Percentiles rank a stretch among this genome's conserved stretches.
phyloP scores from a whole-genome alignment of 2,329 filamentous ascomycete genomes.

The Penicillium sp. region DNA sequence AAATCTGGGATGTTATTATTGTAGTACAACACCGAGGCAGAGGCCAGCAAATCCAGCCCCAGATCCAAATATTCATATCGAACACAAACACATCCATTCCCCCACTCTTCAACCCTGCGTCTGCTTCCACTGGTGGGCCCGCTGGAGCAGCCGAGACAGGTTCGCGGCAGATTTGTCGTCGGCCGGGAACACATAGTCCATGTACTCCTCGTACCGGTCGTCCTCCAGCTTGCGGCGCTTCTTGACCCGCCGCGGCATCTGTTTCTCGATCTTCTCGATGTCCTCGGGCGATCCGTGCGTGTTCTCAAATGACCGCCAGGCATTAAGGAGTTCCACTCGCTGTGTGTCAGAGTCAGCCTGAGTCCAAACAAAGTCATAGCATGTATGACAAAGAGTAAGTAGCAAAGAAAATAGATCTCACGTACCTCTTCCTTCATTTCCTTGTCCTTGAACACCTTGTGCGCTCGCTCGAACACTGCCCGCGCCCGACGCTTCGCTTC shows the following conservation, averaged over 20 bases:
- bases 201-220: conserved; percentile 92
- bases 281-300: conserved; percentile 77
- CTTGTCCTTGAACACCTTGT: conserved; percentile 83
- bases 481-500: conserved; percentile 81
- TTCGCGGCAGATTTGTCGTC: conserved; percentile 87
- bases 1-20: not conserved
- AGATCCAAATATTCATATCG: not conserved
- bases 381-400: not conserved
- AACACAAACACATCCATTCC: not conserved
- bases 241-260: conserved; percentile 93
- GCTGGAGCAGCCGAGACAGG: conserved; percentile 78
- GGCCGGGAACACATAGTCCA: conserved; percentile 95
- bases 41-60: not conserved
- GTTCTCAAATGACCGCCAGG: conserved; percentile 89
- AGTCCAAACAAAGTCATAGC: not conserved
- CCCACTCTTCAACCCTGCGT: conserved; percentile 40
- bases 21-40: not conserved
- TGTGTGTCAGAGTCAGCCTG: conserved; percentile 42
- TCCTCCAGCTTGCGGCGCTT: conserved; percentile 89
- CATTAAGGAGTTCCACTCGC: conserved; percentile 85
- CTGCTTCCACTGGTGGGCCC: conserved; percentile 87
- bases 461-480: conserved; percentile 79
- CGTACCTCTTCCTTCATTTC: conserved; percentile 82
- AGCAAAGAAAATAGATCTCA: not conserved
- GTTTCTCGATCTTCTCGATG: conserved; percentile 78